phyloP scores from a whole-genome alignment of 805 yeast genomes.

The Diddensiella santjacobensis region DNA sequence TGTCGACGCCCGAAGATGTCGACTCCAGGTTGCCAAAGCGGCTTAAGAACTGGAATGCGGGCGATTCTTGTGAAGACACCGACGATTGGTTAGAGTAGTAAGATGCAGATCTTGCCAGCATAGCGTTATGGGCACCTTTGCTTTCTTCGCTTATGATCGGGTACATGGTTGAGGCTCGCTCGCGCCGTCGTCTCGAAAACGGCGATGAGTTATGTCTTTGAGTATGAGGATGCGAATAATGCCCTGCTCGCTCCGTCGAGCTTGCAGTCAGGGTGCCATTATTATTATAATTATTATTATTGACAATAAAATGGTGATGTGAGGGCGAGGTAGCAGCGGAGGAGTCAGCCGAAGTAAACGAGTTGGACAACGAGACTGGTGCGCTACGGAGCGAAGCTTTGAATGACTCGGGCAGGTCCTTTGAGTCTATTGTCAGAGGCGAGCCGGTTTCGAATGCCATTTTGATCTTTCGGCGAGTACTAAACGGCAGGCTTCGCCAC shows the following conservation, averaged over 20 bases:
- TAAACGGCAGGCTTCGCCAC: conserved; percentile 25
- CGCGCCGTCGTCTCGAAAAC: conserved; percentile 17
- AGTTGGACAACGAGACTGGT: conserved; percentile 4
- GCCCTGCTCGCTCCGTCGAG: not conserved
- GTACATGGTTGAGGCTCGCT: conserved; percentile 19
- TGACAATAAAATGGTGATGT: not conserved
- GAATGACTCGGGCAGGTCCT: conserved; percentile 5
- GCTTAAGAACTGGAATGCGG: conserved; percentile 23
- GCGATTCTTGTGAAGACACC: conserved; percentile 16
- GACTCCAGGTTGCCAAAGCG: conserved; percentile 16
- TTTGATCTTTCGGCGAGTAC: conserved; percentile 22
- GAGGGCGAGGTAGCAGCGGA: conserved; percentile 4
- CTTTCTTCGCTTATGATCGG: conserved; percentile 5
- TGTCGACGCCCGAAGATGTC: conserved; percentile 9
- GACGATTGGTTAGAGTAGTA: conserved; percentile 7
- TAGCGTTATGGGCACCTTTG: conserved; percentile 1
- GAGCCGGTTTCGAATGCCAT: conserved; percentile 15
- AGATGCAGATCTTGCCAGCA: conserved; percentile 7
- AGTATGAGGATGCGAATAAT: not conserved
- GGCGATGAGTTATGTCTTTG: conserved; percentile 6
- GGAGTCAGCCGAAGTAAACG: conserved; percentile 6
- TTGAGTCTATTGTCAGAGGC: conserved; percentile 7
- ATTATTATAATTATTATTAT: not conserved
- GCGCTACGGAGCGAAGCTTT: conserved; percentile 7
- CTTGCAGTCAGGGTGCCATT: not conserved